These are phyloP conservation scores for Stagonosporopsis rhizophila DNA, from an alignment of 2,329 filamentous ascomycete genomes.

Conservation along the genomic window DNA sequence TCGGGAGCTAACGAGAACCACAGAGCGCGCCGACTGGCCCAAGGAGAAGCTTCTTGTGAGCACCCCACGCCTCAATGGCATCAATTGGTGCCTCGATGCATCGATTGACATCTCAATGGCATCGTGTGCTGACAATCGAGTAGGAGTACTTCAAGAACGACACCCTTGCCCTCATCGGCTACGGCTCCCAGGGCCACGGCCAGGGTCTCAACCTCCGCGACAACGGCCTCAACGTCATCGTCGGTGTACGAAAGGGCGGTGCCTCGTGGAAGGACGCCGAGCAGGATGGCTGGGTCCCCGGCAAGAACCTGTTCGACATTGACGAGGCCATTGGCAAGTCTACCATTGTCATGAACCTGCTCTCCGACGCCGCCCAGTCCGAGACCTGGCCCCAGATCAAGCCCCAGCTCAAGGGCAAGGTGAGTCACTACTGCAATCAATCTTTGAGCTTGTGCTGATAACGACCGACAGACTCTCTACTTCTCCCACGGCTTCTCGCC, in stretches of 20 bases:
- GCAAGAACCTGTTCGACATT: conserved; percentile 98
- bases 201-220: conserved; percentile 99
- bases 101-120: conserved; percentile 6
- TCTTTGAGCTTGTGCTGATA: conserved; percentile 23
- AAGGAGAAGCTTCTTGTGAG: conserved; percentile 95
- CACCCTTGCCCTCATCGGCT: conserved; percentile 98
- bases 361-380: conserved; percentile 95
- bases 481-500: conserved; percentile 99
- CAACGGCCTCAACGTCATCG: conserved; percentile 98
- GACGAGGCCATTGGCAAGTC: conserved; percentile 93
- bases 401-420: conserved; percentile 99
- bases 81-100: conserved; percentile 3
- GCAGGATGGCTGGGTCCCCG: conserved; percentile 96
- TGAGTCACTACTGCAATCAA: conserved; percentile 48
- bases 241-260: conserved; percentile 98
- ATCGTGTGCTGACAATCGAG: conserved; percentile 35
- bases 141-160: conserved; percentile 99
- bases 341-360: conserved; percentile 98
- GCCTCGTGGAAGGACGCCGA: conserved; percentile 97
- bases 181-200: conserved; percentile 97
- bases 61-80: conserved; percentile 39
- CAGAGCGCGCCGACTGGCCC: conserved; percentile 98
- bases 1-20: conserved; percentile 30
- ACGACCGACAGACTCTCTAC: conserved; percentile 80
- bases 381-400: conserved; percentile 99